phyloP scores from a whole-genome alignment of 177 flowering plant genomes.

The Vitis hybrid region DNA sequence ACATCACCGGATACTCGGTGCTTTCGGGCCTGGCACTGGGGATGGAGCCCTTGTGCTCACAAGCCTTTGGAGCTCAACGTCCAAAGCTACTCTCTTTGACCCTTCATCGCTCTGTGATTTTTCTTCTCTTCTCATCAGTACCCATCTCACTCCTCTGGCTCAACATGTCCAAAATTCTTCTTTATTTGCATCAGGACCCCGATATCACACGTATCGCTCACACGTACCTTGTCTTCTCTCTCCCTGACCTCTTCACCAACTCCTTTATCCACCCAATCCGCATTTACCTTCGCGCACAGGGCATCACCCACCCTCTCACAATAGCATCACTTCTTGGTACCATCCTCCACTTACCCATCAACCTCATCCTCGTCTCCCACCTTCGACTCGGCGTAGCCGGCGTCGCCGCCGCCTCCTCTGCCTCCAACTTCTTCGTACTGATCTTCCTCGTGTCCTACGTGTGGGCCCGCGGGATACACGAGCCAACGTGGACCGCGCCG shows the following conservation, averaged over 20 bases:
- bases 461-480: slow-evolving; percentile 36
- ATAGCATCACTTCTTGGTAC: slow-evolving; percentile 60
- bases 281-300: slow-evolving; percentile 84
- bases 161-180: slow-evolving; percentile 43
- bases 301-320: slow-evolving; percentile 74
- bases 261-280: slow-evolving; percentile 82
- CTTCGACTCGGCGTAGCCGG: slow-evolving; percentile 60
- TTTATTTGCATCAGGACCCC: slow-evolving; percentile 55
- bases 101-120: slow-evolving; percentile 66
- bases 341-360: slow-evolving; percentile 54
- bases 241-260: slow-evolving; percentile 78
- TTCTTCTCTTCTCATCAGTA: slow-evolving; percentile 53
- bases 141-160: slow-evolving; percentile 77
- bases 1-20: slow-evolving; percentile 84
- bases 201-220: slow-evolving; percentile 50
- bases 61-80: slow-evolving; percentile 72
- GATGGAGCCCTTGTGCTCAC: slow-evolving; percentile 88
- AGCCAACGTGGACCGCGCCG: slow-evolving; percentile 56
- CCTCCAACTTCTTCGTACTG: slow-evolving; percentile 49
- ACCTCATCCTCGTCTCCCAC: slow-evolving; percentile 38
- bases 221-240: slow-evolving; percentile 55
- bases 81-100: slow-evolving; percentile 60
- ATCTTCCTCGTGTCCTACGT: slow-evolving; percentile 36
- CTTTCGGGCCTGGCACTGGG: slow-evolving; percentile 82
- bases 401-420: slow-evolving; percentile 62